These are phyloP conservation scores for Cladophialophora immunda DNA, from an alignment of 2,329 filamentous ascomycete species.

Conservation along the genomic window DNA sequence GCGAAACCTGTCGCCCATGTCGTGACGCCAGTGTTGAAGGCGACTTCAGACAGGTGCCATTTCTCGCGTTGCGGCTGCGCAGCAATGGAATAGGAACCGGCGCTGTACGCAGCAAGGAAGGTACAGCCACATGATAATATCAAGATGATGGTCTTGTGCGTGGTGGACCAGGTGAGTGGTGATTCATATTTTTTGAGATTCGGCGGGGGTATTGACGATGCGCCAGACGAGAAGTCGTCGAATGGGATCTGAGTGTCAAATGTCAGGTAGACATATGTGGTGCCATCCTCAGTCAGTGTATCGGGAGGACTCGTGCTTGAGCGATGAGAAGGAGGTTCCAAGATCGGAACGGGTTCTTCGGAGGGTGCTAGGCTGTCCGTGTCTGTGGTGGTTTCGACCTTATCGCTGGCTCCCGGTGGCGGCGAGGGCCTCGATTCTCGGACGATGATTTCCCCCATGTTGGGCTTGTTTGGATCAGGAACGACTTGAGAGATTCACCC, in stretches of 20 bases:
- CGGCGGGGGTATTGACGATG: slow-evolving; percentile 56
- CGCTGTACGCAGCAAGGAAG: slow-evolving; percentile 78
- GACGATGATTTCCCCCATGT: slow-evolving; percentile 20
- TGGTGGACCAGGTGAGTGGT: slow-evolving; percentile 76
- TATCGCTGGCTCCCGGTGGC: slow-evolving; percentile 13
- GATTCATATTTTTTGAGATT: slow-evolving; percentile 72
- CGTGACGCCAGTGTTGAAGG: slow-evolving; percentile 76
- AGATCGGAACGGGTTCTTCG: slow-evolving; percentile 25
- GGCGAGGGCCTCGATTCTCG: slow-evolving; percentile 21
- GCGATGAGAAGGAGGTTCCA: slow-evolving; percentile 18
- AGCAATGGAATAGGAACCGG: slow-evolving; percentile 80
- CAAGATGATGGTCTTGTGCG: slow-evolving; percentile 75
- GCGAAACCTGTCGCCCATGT: slow-evolving; percentile 83
- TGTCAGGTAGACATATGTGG: slow-evolving; percentile 68
- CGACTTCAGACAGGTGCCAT: slow-evolving; percentile 71
- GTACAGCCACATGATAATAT: slow-evolving; percentile 80
- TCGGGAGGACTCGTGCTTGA: slow-evolving; percentile 12
- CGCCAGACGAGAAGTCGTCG: slow-evolving; percentile 47
- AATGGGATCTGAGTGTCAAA: slow-evolving; percentile 68
- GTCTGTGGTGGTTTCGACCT: slow-evolving; percentile 15
- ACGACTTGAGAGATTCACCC: not conserved
- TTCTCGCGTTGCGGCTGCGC: slow-evolving; percentile 70
- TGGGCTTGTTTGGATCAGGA: not conserved
- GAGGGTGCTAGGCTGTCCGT: slow-evolving; percentile 24
- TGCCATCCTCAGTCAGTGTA: slow-evolving; percentile 35